phyloP scores from a whole-genome alignment of 1,284 basidiomycete species.

The Flammula alnicola region DNA sequence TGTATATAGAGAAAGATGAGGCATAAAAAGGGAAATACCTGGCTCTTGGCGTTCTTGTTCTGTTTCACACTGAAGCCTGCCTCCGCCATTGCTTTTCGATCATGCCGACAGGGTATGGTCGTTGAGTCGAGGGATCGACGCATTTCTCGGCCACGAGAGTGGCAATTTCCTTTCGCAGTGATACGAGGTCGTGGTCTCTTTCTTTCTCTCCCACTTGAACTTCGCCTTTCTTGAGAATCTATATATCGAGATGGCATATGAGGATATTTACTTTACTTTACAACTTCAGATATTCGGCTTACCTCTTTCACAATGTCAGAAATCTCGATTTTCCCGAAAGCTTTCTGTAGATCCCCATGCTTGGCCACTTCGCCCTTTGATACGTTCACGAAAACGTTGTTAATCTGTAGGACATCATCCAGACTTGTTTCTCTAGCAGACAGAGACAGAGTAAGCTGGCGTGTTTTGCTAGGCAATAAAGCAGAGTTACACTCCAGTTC shows the following conservation, averaged over 20 bases:
- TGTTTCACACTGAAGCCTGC: conserved; percentile 90
- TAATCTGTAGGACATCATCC: conserved; percentile 97
- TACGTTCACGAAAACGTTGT: conserved; percentile 95
- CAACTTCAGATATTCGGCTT: neutral
- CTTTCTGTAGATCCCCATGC: conserved; percentile 88
- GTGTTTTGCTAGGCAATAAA: conserved; percentile 1
- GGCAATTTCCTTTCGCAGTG: conserved; percentile 90
- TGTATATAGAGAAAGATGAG: neutral
- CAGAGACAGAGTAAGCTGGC: conserved; percentile 15
- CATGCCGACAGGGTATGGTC: conserved; percentile 93
- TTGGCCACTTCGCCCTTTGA: conserved; percentile 96
- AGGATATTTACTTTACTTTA: neutral
- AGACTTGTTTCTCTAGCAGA: conserved; percentile 82
- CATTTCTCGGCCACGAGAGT: conserved; percentile 95
- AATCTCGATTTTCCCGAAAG: conserved; percentile 82
- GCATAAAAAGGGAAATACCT: conserved; percentile 49
- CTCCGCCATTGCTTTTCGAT: conserved; percentile 98
- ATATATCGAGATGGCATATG: neutral
- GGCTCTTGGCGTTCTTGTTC: conserved; percentile 91
- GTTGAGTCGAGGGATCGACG: conserved; percentile 89
- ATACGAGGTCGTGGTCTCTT: conserved; percentile 85
- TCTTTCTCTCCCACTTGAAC: conserved; percentile 98
- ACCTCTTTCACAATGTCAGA: conserved; percentile 87
- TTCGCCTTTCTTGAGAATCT: conserved; percentile 97
- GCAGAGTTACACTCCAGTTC: conserved; percentile 80